Conservation (phyloP, 2,329 filamentous ascomycete species). For the Aspergillus uvarum region DNA sequence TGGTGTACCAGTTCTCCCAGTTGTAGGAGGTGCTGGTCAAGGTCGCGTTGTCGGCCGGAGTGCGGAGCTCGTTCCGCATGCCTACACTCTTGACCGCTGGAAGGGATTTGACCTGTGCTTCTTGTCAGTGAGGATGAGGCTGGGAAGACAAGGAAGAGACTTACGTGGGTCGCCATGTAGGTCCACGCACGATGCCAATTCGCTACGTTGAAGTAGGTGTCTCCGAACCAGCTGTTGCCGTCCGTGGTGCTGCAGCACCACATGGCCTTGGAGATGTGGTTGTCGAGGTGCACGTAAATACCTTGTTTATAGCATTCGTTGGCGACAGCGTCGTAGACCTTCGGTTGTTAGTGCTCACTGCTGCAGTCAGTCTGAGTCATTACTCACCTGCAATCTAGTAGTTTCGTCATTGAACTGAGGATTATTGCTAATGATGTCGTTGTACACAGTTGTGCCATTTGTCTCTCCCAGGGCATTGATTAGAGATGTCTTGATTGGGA, state of each 20-base stretch:
- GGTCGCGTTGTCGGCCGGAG: slow-evolving; percentile 17
- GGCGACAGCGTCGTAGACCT: slow-evolving; percentile 62
- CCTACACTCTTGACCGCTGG: slow-evolving; percentile 30
- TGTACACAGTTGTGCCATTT: slow-evolving; percentile 43
- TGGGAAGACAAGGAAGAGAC: slow-evolving; percentile 15
- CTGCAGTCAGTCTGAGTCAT: neutral
- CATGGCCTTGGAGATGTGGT: slow-evolving; percentile 58
- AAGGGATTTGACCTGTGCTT: slow-evolving; percentile 20
- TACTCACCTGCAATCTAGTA: slow-evolving; percentile 25
- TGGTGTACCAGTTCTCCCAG: slow-evolving; percentile 49
- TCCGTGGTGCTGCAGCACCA: slow-evolving; percentile 60
- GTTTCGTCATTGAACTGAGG: slow-evolving; percentile 40
- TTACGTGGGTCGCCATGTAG: slow-evolving; percentile 61
- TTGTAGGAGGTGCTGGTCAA: slow-evolving; percentile 36
- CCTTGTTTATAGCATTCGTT: slow-evolving; percentile 56
- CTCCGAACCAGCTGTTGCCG: slow-evolving; percentile 63
- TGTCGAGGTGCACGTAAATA: slow-evolving; percentile 61
- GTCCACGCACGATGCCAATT: slow-evolving; percentile 62
- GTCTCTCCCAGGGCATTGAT: slow-evolving; percentile 40
- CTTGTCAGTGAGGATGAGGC: neutral
- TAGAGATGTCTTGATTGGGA: slow-evolving; percentile 40
- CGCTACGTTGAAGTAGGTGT: slow-evolving; percentile 56
- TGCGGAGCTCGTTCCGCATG: slow-evolving; percentile 45
- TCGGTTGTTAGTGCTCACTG: neutral
- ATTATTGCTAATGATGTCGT: slow-evolving; percentile 38